Evolutionary conservation across 495 filamentous ascomycete genomes (phyloP).

Genomic region (Diplogelasinospora grovesii): DNA sequence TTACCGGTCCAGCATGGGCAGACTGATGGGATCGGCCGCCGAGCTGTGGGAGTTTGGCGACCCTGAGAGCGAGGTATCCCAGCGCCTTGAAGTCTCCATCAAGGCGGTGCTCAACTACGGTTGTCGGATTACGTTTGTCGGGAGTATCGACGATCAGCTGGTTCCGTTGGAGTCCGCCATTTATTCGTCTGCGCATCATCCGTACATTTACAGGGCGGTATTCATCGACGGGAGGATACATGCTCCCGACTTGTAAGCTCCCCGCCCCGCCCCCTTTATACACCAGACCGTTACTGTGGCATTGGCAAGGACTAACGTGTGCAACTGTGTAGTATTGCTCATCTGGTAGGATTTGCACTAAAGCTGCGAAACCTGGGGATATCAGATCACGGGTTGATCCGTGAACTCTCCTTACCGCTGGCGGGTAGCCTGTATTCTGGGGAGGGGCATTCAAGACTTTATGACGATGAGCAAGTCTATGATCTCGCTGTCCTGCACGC

Average conservation of each 20-base stretch:
- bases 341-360: constrained; percentile 85
- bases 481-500: constrained; percentile 78
- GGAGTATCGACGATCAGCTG: constrained; percentile 94
- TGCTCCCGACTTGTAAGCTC: constrained; percentile 75
- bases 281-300: constrained; percentile 10
- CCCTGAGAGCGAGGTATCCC: constrained; percentile 70
- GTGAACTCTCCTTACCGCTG: constrained; percentile 80
- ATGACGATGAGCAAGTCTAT: constrained; percentile 87
- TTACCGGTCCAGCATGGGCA: constrained; percentile 68
- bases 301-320: background rate
- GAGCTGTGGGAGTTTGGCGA: constrained; percentile 91
- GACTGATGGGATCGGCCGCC: constrained; percentile 76
- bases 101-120: constrained; percentile 67
- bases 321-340: constrained; percentile 57
- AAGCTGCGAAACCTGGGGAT: constrained; percentile 91
- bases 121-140: constrained; percentile 75
- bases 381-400: constrained; percentile 85
- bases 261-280: background rate
- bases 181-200: constrained; percentile 75
- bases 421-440: constrained; percentile 88
- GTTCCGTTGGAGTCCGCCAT: constrained; percentile 89
- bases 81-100: constrained; percentile 70
- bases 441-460: constrained; percentile 88
- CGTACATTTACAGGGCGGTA: constrained; percentile 86
- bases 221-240: constrained; percentile 93